Percentiles rank a stretch among this genome's conserved stretches.
These are phyloP conservation scores for Pseudogymnoascus sp. DNA, from an alignment of 2,329 filamentous ascomycete genomes.

Conservation along the genomic window DNA sequence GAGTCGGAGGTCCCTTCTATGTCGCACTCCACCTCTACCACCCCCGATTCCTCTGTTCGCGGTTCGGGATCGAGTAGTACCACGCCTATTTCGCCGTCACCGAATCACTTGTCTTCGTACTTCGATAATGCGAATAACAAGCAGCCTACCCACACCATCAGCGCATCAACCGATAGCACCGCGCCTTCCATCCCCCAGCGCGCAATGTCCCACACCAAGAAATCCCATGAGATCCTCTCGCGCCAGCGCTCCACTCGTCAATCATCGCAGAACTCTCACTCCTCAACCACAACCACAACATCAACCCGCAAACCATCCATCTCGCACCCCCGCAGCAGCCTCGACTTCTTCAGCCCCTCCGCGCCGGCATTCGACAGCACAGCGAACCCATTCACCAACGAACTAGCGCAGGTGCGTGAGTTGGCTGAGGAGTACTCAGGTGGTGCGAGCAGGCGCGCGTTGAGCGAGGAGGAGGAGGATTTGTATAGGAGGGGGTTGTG, in stretches of 20 bases:
- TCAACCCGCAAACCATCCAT: constrained; percentile 24
- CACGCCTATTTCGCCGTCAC: constrained; percentile 43
- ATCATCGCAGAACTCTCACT: constrained; percentile 52
- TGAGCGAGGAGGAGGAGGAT: constrained; percentile 66
- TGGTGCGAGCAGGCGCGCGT: constrained; percentile 45
- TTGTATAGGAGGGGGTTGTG: constrained; percentile 62
- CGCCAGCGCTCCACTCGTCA: constrained; percentile 56
- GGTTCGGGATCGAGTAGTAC: constrained; percentile 14
- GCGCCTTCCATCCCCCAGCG: constrained; percentile 68
- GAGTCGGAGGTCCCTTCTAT: constrained; percentile 58
- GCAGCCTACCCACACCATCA: constrained; percentile 32
- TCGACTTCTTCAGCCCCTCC: constrained; percentile 26
- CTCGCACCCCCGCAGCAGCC: constrained; percentile 19
- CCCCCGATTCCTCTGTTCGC: constrained; percentile 37
- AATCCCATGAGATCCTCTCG: constrained; percentile 68
- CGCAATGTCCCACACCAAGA: constrained; percentile 82
- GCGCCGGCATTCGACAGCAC: constrained; percentile 24
- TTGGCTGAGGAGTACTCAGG: constrained; percentile 80
- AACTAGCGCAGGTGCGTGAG: constrained; percentile 87
- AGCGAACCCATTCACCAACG: constrained; percentile 73
- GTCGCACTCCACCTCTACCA: constrained; percentile 35
- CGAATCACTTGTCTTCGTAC: constrained; percentile 61
- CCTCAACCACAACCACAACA: constrained; percentile 36
- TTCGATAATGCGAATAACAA: constrained; percentile 38
- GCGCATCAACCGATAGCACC: constrained; percentile 39